Base-by-base conservation (phyloP, 257 asterid species). In the Solanum chilense region DNA sequence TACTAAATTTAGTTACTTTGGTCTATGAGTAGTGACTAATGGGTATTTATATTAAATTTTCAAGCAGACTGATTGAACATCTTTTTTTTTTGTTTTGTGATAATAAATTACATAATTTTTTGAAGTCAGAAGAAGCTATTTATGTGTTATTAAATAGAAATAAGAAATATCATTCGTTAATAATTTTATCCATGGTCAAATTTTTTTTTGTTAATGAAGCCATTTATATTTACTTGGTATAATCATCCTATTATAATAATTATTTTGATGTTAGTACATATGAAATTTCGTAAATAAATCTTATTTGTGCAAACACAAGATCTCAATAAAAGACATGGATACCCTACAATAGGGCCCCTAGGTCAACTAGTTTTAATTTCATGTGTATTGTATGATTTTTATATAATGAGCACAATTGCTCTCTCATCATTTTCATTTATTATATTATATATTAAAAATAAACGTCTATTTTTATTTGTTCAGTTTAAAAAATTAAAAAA, bases 271-370 rank as follows among this genome's bases (percentile, higher is more conserved):
- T 39, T n/a, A 39, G 6, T 14, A 15, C 41, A 69, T 15, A 69
- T 35, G 3, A 31, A 31, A 35, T 37, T 73, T 73, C 5, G 18
- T 20, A 5, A 35, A 20, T 10, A 18, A 35, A 35, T 29, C 23
- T 77, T n/a, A 7, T 76, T 76, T 76, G 25, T 42, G 56, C 37
- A 27, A 27, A 44, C 25, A 6, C 42, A 78, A 45, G 84, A 52
- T 42, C 18, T 47, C 35, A 52, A 60, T 86, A 81, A 66, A 64
- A 37, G n/a, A 42, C 78, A 71, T 27, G 9, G 27, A 47, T 29
- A 21, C 86, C 92, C 88, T 85, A 85, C 86, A 52, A 16, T 45
- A 85, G 75, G 88, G 60, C 85, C 88, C 88, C 89, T 83, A 31
- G 20, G 52, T 86, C 62, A 84, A 64, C 77, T 31, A 70, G 16